Evolutionary conservation across 345 rosid genomes (phyloP).

Genomic region (Garcia nutans): DNA sequence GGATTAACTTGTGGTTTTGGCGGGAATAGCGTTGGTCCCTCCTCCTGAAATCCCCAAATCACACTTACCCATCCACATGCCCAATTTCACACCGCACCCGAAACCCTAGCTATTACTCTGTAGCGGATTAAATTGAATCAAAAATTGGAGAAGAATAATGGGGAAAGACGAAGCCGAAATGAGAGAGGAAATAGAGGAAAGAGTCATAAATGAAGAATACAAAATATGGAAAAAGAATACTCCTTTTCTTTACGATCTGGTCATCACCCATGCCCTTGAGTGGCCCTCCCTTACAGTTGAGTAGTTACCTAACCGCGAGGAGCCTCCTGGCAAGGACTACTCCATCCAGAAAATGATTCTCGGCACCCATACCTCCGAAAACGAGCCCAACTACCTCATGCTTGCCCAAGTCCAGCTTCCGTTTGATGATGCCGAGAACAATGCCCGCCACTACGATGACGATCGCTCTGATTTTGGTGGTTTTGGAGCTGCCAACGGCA

Average conservation of each 20-base stretch:
- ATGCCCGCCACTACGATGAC: too few species aligned
- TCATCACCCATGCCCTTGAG: constrained; percentile 93
- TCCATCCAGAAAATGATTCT: constrained; percentile 97
- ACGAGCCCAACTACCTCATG: constrained; percentile 95
- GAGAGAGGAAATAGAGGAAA: too few species aligned
- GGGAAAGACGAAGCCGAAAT: too few species aligned
- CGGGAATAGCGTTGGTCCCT: constrained; percentile 4
- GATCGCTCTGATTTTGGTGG: too few species aligned
- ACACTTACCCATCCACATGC: too few species aligned
- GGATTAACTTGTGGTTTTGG: background rate
- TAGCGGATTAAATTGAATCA: too few species aligned
- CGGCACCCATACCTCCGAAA: constrained; percentile 97
- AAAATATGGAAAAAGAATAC: constrained; percentile 99
- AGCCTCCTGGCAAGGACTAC: constrained; percentile 91
- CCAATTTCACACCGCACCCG: background rate
- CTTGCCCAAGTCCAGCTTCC: constrained; percentile 97
- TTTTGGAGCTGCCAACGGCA: too few species aligned
- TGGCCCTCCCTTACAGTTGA: constrained; percentile 99
- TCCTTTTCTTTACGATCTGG: constrained; percentile 93
- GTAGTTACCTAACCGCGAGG: constrained; percentile 93
- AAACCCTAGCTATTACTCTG: background rate
- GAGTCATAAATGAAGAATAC: constrained; percentile 97
- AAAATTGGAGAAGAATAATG: too few species aligned
- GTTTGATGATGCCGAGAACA: constrained; percentile 82
- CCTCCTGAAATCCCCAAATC: background rate